Evolutionary conservation across 306 rosid genomes (phyloP), one percentile per base, ranked within the genome.

Genomic region (Prunus davidiana): DNA sequence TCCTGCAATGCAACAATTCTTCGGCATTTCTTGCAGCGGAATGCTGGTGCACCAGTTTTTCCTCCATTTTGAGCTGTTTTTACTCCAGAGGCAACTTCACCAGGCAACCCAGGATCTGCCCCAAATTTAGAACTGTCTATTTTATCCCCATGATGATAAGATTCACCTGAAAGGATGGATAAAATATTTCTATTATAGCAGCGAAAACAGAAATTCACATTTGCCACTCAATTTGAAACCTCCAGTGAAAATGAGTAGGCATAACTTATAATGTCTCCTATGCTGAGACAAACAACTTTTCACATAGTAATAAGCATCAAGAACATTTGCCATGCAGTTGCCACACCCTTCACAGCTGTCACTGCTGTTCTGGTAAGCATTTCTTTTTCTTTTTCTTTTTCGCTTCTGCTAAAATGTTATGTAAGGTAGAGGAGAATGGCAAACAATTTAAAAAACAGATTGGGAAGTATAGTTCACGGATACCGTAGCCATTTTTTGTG

Each of bases 21-120:
- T 1, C 96, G 86, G 78, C 97, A 94, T 80, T 92, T 94, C 86
- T 89, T 92, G 84, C 97, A 92, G 85, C 96, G 98, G 71, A 81
- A 94, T 24, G 89, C 86, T 82, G 85, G 84, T 45, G 84, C 74
- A 20, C 61, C 52, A 25, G 66, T 83, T 72, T 75, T 82, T 82
- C 57, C 89, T 51, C 68, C 82, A 64, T 83, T 77, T 51, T 85
- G 70, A 75, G 89, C 69, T 70, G 78, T 84, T 85, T 86, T 88
- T 51, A 27, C 87, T 34, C 75, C 88, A 2, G 95, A 84, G 73
- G 88, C 70, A 81, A 84, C 72, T 78, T 84, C 88, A 1, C 57
- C 71, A 60, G 91, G 80, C 87, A 88, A 58, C 69, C 97, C 98
- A 58, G 98, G 97, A 88, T 95, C 98, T 27, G 89, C 89, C 60